Base-by-base conservation (phyloP, 164 flowering plant species). In the grape (Vitis vinifera) region DNA sequence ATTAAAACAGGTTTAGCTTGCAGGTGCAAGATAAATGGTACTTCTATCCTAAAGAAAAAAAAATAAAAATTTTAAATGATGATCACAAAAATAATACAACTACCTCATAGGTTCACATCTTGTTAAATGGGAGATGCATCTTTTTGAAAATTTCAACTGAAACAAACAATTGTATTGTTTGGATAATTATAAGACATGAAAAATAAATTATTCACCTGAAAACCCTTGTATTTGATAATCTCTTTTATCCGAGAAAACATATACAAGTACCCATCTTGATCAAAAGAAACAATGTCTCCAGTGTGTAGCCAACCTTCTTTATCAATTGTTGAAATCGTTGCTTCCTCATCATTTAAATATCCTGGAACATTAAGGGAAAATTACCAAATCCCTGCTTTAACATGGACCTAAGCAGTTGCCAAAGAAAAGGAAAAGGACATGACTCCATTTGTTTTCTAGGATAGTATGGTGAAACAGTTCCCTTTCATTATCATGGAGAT, bases 221-320 rank as follows among this genome's bases (percentile, higher is more conserved):
- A 92, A 13, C 98, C 98, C 55, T 90, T 94, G 82, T 87, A 94
- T 67, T 93, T 91, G 67, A 93, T 90, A 3, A 83, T 72, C 66
- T 90, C 98, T 80, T 94, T 94, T 71, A 92, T 64, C 1, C 97
- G 91, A 68, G 90, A 96, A 59, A 75, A 11, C 31, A 94, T 63
- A 73, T 80, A 76, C 8, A 94, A 60, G 73, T 82, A 87, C 2
- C 92, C 97, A 74, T 94, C 94, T 31, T 71, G 30, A 63, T 94
- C 97, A 75, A 94, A 87, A 58, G 77, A 81, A 16, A 68, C 92
- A 65, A 94, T 78, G 64, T 94, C 98, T 57, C 98, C 98, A 13
- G 94, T 89, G 56, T 76, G 93, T 7, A 91, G 75, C 97, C 97
- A 93, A 64, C 94, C 91, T 55, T 90, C 88, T 58, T 80, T 66